Base-by-base conservation (phyloP, 164 flowering plant genomes). In the Chimonanthus salicifolius region DNA sequence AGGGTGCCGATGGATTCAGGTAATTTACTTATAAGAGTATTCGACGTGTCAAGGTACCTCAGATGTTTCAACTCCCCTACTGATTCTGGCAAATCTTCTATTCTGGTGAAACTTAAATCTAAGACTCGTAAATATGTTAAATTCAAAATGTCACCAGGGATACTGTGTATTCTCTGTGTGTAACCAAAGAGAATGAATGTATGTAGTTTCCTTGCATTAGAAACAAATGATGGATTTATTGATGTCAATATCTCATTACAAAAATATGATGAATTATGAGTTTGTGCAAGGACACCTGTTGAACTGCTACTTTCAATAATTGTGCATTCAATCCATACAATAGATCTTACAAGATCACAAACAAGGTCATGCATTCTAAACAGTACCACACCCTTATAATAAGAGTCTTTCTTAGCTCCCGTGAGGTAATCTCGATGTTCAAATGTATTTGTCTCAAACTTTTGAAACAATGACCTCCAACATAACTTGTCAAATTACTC, bases 1-100 rank as follows among this genome's bases (percentile, higher is more conserved):
- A 85, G 72, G 9, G 63, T 60, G 33, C 75, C 60, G 44, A 81
- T 45, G 2, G 74, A 49, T 21, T 43, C 70, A 16, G 87, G 84
- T 7, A 71, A 20, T 47, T 54, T 11, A 11, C 62, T 9, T 2
- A 62, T n/a, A 6, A 15, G 3, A 8, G 0, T 0, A 18, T 1
- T 0, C 5, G 58, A 71, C 11, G 62, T 8, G 7, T 62, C 58
- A 9, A 71, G 67, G 67, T 71, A 72, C 49, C 74, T 48, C 18
- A 72, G 48, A 7, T 64, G 74, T 49, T 72, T 49, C 74, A 64
- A 64, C 18, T 64, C 7, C 11, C 46, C 67, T 60, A 62, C 45
- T 62, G 74, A 71, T 62, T 16, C 9, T 8, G 21, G 65, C 74
- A 62, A 8, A 13, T 47, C 33, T 33, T 11, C 43, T 9, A 18